Evolutionary conservation across 306 rosid species (phyloP).

Genomic region (Pachyrhizus erosus): DNA sequence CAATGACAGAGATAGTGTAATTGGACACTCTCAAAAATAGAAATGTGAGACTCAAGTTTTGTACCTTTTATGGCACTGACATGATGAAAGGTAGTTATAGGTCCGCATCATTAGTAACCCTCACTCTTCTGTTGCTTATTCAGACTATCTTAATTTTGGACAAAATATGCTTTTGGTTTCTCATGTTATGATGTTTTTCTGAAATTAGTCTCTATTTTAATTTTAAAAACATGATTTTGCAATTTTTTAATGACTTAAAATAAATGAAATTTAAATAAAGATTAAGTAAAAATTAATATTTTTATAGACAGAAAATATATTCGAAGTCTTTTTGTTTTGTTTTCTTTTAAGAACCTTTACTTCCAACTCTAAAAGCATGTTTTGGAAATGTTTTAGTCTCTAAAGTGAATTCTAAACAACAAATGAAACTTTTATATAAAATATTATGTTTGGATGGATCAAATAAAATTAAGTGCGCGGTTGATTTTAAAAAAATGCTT

Average conservation of each 20-base stretch:
- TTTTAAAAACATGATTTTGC: neutral
- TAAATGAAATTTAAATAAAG: neutral
- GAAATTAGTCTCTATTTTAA: neutral
- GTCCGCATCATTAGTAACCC: neutral
- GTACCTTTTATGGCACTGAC: constrained; percentile 24
- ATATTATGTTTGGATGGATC: too few species aligned
- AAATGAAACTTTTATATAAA: too few species aligned
- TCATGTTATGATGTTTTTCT: neutral
- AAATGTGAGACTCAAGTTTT: neutral
- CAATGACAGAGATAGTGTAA: neutral
- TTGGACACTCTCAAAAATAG: neutral
- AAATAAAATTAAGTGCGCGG: too few species aligned
- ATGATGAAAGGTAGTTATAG: neutral
- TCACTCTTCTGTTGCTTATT: constrained; percentile 10
- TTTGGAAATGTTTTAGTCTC: too few species aligned
- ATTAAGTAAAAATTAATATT: neutral
- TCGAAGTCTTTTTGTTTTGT: neutral
- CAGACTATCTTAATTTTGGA: neutral
- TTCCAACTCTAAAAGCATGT: too few species aligned
- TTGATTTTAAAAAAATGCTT: too few species aligned
- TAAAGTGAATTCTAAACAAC: too few species aligned
- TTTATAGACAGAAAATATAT: neutral
- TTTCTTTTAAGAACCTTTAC: neutral
- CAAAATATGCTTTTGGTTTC: neutral
- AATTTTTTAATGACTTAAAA: neutral